Evolutionary conservation across 164 flowering plant species (phyloP).

Genomic region (Protea cynaroides): DNA sequence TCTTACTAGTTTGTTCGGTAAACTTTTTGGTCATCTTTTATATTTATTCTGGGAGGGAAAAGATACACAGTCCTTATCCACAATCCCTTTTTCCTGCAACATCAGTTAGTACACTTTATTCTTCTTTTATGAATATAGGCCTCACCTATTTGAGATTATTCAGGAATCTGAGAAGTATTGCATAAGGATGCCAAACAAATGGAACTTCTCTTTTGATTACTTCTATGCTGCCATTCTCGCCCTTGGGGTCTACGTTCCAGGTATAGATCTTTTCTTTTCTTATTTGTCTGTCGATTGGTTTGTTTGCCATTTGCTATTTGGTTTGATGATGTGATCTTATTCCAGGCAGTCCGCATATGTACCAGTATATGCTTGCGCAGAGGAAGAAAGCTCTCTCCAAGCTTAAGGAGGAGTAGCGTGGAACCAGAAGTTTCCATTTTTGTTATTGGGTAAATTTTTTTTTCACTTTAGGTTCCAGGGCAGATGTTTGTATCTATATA

Average conservation of each 20-base stretch:
- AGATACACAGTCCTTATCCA: neutral
- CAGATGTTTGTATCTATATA: no score
- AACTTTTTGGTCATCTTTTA: no score
- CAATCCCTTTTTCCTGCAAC: no score
- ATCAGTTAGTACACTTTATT: no score
- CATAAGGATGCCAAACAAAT: constrained; percentile 72
- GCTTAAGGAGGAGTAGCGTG: constrained; percentile 48
- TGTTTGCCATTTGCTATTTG: neutral
- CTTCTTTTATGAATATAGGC: neutral
- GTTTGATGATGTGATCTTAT: neutral
- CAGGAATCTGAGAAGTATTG: constrained; percentile 53
- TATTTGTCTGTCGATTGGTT: neutral
- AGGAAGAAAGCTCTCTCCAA: constrained; percentile 69
- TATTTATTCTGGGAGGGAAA: neutral
- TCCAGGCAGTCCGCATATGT: constrained; percentile 80
- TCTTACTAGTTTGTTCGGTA: no score
- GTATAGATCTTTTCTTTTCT: constrained; percentile 19
- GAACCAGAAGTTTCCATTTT: neutral
- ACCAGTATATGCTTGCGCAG: constrained; percentile 64
- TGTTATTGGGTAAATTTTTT: no score
- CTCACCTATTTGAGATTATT: neutral
- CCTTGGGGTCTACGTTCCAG: constrained; percentile 62
- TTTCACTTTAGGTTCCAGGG: no score
- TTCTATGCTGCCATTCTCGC: constrained; percentile 43
- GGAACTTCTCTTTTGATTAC: constrained; percentile 74